These are phyloP conservation scores for Agaricus blazei DNA, from an alignment of 768 basidiomycete species.

Conservation along the genomic window DNA sequence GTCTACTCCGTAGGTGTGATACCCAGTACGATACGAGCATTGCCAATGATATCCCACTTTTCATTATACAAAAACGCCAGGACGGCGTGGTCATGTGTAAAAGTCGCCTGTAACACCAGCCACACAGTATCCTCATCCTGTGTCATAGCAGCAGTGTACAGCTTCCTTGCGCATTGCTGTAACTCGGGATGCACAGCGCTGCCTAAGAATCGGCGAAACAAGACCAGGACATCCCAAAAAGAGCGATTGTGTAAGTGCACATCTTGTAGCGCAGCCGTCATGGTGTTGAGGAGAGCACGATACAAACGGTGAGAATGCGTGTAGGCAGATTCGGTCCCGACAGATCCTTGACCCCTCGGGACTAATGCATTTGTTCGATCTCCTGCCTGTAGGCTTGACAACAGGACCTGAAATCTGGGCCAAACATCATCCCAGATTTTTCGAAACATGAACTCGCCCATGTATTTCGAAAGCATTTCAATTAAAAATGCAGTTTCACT, in stretches of 20 bases:
- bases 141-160: conserved; percentile 57
- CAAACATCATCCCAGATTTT: conserved; percentile 91
- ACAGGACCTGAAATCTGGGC: conserved; percentile 70
- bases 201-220: conserved; percentile 75
- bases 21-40: conserved; percentile 31
- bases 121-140: conserved; percentile 82
- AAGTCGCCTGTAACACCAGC: conserved; percentile 63
- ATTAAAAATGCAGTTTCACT: conserved; percentile 69
- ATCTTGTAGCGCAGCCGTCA: conserved; percentile 57
- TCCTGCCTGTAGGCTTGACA: conserved; percentile 54
- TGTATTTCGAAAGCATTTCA: conserved; percentile 61
- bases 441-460: conserved; percentile 82
- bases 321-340: conserved; percentile 68
- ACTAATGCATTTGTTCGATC: conserved; percentile 67
- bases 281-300: conserved; percentile 67
- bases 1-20: conserved; percentile 7
- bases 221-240: conserved; percentile 77
- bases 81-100: conserved; percentile 32
- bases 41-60: conserved; percentile 60
- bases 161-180: conserved; percentile 53
- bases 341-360: conserved; percentile 41
- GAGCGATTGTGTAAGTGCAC: conserved; percentile 69
- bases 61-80: conserved; percentile 46
- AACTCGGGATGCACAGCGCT: conserved; percentile 66
- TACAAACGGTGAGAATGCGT: conserved; percentile 80